A percentile compares a stretch with the other conserved stretches of the same genome.
phyloP scores from a whole-genome alignment of 2,329 filamentous ascomycete species.

The Pseudopyrenochaeta lycopersici region DNA sequence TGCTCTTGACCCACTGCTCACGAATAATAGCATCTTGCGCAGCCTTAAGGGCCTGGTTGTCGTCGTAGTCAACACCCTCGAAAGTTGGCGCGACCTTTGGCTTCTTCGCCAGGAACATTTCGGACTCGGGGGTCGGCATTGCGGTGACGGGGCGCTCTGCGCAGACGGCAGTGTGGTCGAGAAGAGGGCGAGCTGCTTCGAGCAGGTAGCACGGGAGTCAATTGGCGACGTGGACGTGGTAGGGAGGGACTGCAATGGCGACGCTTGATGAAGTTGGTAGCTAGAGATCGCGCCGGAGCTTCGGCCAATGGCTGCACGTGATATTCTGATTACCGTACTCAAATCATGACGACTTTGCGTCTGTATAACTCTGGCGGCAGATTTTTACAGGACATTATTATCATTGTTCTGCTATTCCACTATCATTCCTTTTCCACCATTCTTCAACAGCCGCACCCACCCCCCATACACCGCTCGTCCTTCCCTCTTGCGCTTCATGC shows the following conservation, averaged over 20 bases:
- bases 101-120: conserved; percentile 83
- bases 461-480: conserved; percentile 3
- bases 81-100: conserved; percentile 83
- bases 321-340: not conserved
- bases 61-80: conserved; percentile 86
- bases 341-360: too few relatives aligned
- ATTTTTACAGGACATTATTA: not conserved
- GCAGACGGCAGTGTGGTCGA: not conserved
- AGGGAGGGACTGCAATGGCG: not conserved
- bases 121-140: conserved; percentile 87
- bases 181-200: not conserved
- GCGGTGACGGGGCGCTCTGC: conserved; percentile 31
- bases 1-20: conserved; percentile 88
- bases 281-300: conserved; percentile 1
- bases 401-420: not conserved
- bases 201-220: not conserved
- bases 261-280: not conserved
- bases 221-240: not conserved
- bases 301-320: conserved; percentile 3
- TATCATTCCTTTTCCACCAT: conserved; percentile 9
- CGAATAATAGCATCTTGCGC: conserved; percentile 84
- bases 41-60: conserved; percentile 81
- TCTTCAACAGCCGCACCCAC: conserved; percentile 2
- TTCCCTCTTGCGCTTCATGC: not conserved
- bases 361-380: too few relatives aligned